Percentiles rank a stretch among this genome's conserved stretches.
Conservation (phyloP, 768 basidiomycete genomes). For the Termitomyces sp. region DNA sequence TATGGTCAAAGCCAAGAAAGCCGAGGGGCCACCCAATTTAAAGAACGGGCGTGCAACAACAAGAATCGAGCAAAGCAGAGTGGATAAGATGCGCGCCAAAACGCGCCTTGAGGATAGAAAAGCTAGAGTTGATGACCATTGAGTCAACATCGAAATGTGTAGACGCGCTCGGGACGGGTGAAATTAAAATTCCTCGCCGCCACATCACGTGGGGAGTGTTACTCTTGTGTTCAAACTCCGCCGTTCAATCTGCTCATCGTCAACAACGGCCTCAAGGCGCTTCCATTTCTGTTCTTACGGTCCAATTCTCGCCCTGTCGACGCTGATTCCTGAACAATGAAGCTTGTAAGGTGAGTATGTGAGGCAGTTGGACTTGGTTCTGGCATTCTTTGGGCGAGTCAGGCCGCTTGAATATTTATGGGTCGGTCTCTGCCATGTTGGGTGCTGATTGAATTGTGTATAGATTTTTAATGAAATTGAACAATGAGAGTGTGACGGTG, state of each 20-base stretch:
- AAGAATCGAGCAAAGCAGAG: conserved; percentile 38
- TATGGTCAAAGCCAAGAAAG: conserved; percentile 37
- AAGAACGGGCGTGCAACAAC: conserved; percentile 41
- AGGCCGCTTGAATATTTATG: background rate
- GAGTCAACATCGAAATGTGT: background rate
- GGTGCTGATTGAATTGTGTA: conserved; percentile 16
- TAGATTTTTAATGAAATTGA: conserved; percentile 99
- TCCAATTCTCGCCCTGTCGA: background rate
- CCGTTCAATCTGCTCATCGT: conserved; percentile 13
- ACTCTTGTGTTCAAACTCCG: conserved; percentile 14
- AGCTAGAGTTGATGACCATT: background rate
- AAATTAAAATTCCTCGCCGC: background rate
- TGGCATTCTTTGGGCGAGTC: background rate
- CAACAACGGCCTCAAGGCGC: conserved; percentile 14
- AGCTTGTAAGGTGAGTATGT: conserved; percentile 72
- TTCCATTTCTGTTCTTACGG: background rate
- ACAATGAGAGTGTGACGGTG: conserved; percentile 98
- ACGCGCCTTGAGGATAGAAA: conserved; percentile 27
- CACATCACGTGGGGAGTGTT: conserved; percentile 2
- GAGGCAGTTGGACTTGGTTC: conserved; percentile 8
- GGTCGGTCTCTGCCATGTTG: conserved; percentile 7
- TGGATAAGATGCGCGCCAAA: conserved; percentile 42
- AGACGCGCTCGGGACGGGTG: background rate
- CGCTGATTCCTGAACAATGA: conserved; percentile 45
- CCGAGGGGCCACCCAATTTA: conserved; percentile 33